Base-by-base conservation (phyloP, 345 rosid species). In the Tarenaya hassleriana region DNA sequence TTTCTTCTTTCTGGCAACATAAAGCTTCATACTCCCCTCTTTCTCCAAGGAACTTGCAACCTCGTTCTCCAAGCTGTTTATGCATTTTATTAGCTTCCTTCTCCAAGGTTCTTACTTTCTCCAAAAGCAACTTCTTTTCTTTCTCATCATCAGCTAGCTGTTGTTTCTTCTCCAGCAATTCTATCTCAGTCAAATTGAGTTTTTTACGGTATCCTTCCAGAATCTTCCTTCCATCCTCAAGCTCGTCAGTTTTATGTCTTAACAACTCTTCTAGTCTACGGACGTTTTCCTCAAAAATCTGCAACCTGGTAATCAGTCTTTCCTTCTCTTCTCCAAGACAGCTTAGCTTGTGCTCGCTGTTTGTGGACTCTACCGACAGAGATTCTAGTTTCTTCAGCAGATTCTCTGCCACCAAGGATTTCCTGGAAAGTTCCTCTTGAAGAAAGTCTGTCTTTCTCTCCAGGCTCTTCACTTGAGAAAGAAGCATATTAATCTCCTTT, bases 281-380 rank as follows among this genome's bases (percentile, higher is more conserved):
- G 1, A 69, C 72, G 55, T 58, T 71, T 50, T 76, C 77, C 63
- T 79, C 84, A 48, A 71, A 56, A 34, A 39, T 43, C 54, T 67
- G 63, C 55, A 69, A 66, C 62, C 70, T 75, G 42, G 34, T 31
- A 18, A 18, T 39, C 44, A 73, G 56, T 35, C 46, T 42, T 16
- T 58, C 65, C 64, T 78, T 82, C 76, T 80, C 80, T 33, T 62
- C 68, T 39, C 66, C 63, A 16, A 55, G 38, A 34, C 53, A 58
- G 41, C 68, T 49, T 58, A 66, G 14, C 57, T 58, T 64, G 37
- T 55, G 56, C 51, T 68, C 80, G 14, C 17, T 60, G 4, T 77
- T 61, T 12, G 41, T 49, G 10, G 54, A 17, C 53, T 65, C 65
- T 21, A 50, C 45, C 4, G 56, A 39, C 32, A 69, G 73, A 10